Evolutionary conservation across 2,329 filamentous ascomycete species (phyloP), one percentile per base, ranked within the genome.

Genomic region (Arthroderma sp.): DNA sequence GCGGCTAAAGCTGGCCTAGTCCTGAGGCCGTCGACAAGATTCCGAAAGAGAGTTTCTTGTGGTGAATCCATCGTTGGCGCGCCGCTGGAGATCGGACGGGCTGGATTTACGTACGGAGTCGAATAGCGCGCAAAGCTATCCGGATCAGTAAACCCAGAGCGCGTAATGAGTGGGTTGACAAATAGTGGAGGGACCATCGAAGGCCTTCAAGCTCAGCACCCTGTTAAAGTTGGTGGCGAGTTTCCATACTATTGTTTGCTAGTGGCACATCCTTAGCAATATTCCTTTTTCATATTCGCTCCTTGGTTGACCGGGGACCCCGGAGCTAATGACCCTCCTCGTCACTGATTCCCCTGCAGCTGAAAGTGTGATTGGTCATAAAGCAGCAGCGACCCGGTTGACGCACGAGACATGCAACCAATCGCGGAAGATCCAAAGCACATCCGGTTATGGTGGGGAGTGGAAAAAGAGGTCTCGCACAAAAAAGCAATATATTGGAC

Each of bases 341-440:
- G 39, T 41, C 39, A n/a, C 38, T 42, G 9, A 36, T 36, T 38
- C 27, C 9, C 37, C 38, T 5, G 33, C 4, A 15, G 39, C 42
- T 27, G 10, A 22, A 28, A 30, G 40, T 15, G 3, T 42, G 32
- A 42, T 42, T 42, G 40, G 40, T 28, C 33, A 11, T 31, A 36
- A 27, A 28, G 11, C 40, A 31, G 40, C 36, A 36, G 11, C 8
- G 40, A 42, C 29, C 43, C 43, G 43, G 46, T 8, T 40, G 43
- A 42, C 31, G 40, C 47, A 49, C 47, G 38, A 49, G 47, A 44
- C 36, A 41, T 40, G 34, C 45, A 38, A 40, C 48, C 50, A 52
- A 52, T 52, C 50, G 48, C 50, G 50, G 50, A 48, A 47, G 42
- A 44, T 44, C 48, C 45, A 32, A 38, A 44, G 40, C 33, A 44